phyloP scores from a whole-genome alignment of 73 alveolate genomes.

The Stentor coeruleus region DNA sequence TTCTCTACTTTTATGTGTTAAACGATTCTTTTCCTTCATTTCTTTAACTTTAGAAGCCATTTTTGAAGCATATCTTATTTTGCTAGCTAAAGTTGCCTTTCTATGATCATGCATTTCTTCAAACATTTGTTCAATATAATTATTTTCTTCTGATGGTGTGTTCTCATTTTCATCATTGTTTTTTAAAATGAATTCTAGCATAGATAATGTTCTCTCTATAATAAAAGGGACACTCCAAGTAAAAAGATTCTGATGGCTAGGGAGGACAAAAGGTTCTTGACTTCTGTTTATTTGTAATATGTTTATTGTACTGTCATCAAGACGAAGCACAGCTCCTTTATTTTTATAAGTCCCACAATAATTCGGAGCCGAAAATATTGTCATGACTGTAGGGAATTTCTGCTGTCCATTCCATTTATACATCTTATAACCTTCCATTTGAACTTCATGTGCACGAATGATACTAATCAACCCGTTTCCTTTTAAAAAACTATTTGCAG shows the following conservation, averaged over 20 bases:
- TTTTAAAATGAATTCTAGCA: no score
- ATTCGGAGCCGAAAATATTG: constrained; percentile 89
- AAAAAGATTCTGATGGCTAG: constrained; percentile 74
- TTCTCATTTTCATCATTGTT: no score
- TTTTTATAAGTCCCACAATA: constrained; percentile 87
- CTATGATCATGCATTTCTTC: no score
- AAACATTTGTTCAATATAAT: no score
- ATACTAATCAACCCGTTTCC: constrained; percentile 47
- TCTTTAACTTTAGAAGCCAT: no score
- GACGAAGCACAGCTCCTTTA: constrained; percentile 81
- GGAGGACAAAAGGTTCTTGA: constrained; percentile 80
- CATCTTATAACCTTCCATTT: constrained; percentile 87
- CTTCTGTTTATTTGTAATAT: constrained; percentile 74
- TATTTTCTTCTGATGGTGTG: no score
- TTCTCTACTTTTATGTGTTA: no score
- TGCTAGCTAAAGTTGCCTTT: no score
- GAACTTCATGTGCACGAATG: constrained; percentile 89
- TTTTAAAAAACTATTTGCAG: constrained; percentile 45
- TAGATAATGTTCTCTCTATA: no score
- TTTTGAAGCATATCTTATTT: no score
- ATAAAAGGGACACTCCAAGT: constrained; percentile 86
- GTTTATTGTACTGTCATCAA: constrained; percentile 68
- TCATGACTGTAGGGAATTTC: constrained; percentile 83
- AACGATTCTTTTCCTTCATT: no score
- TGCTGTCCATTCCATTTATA: constrained; percentile 73